These are phyloP conservation scores for Cercospora zeae-maydis DNA, from an alignment of 2,329 filamentous ascomycete species.

Conservation along the genomic window DNA sequence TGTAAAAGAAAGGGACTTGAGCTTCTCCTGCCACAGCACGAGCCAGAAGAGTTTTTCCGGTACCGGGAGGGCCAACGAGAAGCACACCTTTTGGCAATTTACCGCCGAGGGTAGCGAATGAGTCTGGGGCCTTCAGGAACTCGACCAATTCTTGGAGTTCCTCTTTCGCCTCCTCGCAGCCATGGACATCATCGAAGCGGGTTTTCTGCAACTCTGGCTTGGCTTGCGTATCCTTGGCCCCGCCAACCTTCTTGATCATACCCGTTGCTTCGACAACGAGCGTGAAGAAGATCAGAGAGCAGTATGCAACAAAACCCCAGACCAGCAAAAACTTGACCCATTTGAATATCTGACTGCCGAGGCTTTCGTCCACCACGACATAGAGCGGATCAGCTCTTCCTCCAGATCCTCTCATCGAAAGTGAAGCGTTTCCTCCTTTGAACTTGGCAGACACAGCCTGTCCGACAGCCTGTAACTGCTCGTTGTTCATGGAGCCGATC, in stretches of 20 bases:
- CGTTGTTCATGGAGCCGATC: slow-evolving; percentile 49
- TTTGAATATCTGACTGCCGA: slow-evolving; percentile 74
- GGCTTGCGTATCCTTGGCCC: slow-evolving; percentile 71
- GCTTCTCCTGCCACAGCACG: slow-evolving; percentile 95
- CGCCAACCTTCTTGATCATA: slow-evolving; percentile 72
- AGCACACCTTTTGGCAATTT: slow-evolving; percentile 97
- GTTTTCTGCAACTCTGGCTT: slow-evolving; percentile 90
- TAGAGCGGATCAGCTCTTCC: slow-evolving; percentile 81
- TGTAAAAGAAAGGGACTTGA: slow-evolving; percentile 98
- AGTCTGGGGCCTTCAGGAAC: slow-evolving; percentile 88
- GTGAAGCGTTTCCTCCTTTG: slow-evolving; percentile 63
- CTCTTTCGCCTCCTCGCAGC: slow-evolving; percentile 96
- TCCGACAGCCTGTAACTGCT: slow-evolving; percentile 72
- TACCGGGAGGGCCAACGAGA: slow-evolving; percentile 91
- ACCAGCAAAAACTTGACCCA: slow-evolving; percentile 84
- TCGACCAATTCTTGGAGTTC: slow-evolving; percentile 96
- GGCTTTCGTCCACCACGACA: slow-evolving; percentile 89
- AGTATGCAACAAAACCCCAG: slow-evolving; percentile 75
- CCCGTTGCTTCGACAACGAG: slow-evolving; percentile 79
- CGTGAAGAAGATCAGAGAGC: slow-evolving; percentile 73
- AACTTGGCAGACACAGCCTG: slow-evolving; percentile 74
- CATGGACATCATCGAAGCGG: slow-evolving; percentile 89
- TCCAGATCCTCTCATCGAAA: slow-evolving; percentile 58
- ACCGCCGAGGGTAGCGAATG: slow-evolving; percentile 88
- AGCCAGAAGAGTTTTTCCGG: slow-evolving; percentile 92